Base-by-base conservation (phyloP, 768 basidiomycete species). In the Erythrobasidium yunnanense region DNA sequence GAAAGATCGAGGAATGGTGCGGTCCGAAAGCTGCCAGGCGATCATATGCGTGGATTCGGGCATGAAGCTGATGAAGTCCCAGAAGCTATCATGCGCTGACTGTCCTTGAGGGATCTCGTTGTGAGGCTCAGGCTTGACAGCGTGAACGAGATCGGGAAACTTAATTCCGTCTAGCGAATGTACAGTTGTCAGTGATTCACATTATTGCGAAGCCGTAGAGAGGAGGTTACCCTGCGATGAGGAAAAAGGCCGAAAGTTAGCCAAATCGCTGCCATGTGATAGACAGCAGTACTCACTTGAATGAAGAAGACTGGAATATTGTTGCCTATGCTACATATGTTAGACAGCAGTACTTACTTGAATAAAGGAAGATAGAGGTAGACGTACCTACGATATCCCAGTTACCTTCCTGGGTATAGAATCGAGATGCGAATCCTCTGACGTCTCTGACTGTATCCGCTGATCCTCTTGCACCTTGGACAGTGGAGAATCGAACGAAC, bases 11-110 rank as follows among this genome's bases (percentile, higher is more conserved):
- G 90, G 90, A 66, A 93, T 84, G 2, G 81, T 86, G 71, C 89
- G 83, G 74, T 92, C 90, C 11, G 86, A 87, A 82, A 92, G 84
- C 34, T 79, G 80, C 88, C 89, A 92, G 81, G 87, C 83, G 8
- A 85, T 76, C 85, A 86, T 87, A 69, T 87, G 85, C 0, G 84
- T 79, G 23, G 83, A 83, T 81, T 72, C 45, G 34, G 53, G 47
- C 32, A 11, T 46, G 17, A 66, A 17, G 0, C 60, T 65, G 29
- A 45, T 66, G 49, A 67, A 68, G 50, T 68, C 67, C 58, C 65
- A 54, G 51, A 53, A 57, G 18, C 45, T 66, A 47, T 68, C 68
- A 32, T 73, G 70, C 7, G 71, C 71, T 18, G 69, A 63, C 49
- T 70, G 69, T 27, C 68, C 71, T 25, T 66, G 56, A 17, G 78